Percentiles rank a stretch among this genome's conserved stretches.
Evolutionary conservation across 495 filamentous ascomycete species (phyloP).

Genomic region (Penicillium paxilli): DNA sequence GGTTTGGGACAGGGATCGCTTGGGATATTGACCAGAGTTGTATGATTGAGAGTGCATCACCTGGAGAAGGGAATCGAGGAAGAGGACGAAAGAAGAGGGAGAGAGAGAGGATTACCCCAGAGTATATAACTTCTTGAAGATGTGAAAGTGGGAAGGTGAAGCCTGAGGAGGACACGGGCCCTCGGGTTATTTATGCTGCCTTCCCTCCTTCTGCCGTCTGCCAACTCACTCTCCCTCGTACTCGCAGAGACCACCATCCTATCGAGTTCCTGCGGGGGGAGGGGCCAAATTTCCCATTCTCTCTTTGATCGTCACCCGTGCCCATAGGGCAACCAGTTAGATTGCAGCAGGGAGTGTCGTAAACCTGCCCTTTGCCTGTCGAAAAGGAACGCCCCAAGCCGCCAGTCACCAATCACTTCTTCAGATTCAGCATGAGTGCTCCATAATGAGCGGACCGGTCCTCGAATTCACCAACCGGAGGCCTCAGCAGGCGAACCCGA

Average conservation of each 20-base stretch:
- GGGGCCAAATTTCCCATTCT: too few relatives aligned
- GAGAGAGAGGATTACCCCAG: neutral
- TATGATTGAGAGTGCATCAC: conserved; percentile 25
- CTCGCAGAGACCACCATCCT: neutral
- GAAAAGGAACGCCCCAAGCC: conserved; percentile 2
- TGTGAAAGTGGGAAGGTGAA: neutral
- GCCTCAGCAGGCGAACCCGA: neutral
- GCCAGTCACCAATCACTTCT: conserved; percentile 2
- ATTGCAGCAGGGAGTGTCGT: conserved; percentile 4
- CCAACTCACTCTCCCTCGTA: neutral
- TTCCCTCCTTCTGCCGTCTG: too few relatives aligned
- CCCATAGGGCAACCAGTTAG: conserved; percentile 31
- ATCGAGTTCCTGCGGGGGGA: neutral
- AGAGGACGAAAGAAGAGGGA: neutral
- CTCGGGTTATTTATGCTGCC: conserved; percentile 13
- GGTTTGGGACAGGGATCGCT: conserved; percentile 26
- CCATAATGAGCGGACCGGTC: conserved; percentile 12
- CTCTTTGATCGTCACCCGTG: conserved; percentile 12
- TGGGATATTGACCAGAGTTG: conserved; percentile 11
- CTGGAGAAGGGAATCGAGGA: conserved; percentile 3
- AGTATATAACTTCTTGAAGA: neutral
- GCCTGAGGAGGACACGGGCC: neutral
- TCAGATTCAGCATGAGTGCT: neutral
- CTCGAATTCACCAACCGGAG: conserved; percentile 16
- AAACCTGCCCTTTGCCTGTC: conserved; percentile 3